phyloP scores from a whole-genome alignment of 495 filamentous ascomycete species.

The Aeminium ludgeri region DNA sequence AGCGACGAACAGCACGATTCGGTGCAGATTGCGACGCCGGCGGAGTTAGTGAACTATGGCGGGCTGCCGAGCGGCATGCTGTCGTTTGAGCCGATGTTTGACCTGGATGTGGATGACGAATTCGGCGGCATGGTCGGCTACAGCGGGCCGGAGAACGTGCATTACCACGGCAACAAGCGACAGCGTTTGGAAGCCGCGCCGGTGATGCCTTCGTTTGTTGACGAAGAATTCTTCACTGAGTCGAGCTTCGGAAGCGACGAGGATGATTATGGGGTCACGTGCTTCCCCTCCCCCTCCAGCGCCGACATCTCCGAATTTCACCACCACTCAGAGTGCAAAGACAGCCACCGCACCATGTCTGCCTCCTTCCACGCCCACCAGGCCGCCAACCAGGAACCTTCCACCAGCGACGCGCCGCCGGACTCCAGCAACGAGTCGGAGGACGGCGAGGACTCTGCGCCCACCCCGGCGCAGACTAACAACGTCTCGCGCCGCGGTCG shows the following conservation, averaged over 20 bases:
- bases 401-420: constrained; percentile 22
- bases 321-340: too few relatives aligned
- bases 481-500: constrained; percentile 84
- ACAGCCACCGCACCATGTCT: too few relatives aligned
- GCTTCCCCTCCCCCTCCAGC: constrained; percentile 13
- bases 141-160: constrained; percentile 36
- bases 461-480: constrained; percentile 28
- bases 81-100: constrained; percentile 66
- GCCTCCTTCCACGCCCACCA: constrained; percentile 17
- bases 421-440: constrained; percentile 17
- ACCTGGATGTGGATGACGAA: constrained; percentile 86
- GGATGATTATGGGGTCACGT: constrained; percentile 24
- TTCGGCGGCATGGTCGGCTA: constrained; percentile 65
- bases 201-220: constrained; percentile 32
- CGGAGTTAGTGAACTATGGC: constrained; percentile 37
- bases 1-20: constrained; percentile 38
- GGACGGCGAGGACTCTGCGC: constrained; percentile 16
- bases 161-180: constrained; percentile 58
- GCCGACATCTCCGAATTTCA: constrained; percentile 11
- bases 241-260: constrained; percentile 57
- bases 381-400: constrained; percentile 26
- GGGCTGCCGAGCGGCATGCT: constrained; percentile 36
- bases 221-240: constrained; percentile 60
- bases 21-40: constrained; percentile 27
- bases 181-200: constrained; percentile 53